Evolutionary conservation across 257 asterid species (phyloP), one percentile per base, ranked within the genome.

Genomic region (Vinca minor): DNA sequence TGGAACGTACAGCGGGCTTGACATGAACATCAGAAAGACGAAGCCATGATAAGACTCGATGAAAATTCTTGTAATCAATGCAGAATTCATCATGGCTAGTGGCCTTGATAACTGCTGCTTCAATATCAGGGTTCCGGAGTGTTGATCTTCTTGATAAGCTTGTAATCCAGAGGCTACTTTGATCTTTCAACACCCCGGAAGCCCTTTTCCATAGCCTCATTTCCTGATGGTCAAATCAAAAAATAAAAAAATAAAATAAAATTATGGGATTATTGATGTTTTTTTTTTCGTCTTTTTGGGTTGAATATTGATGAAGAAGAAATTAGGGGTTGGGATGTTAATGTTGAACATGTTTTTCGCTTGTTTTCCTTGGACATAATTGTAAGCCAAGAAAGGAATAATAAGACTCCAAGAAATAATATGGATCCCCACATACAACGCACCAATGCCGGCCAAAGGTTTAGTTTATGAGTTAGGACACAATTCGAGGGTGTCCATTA

Each of bases 171-270:
- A 87, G 59, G 85, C 96, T 89, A 64, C 70, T 79, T 17, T 73
- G 84, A 71, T 92, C 98, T 69, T 89, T 92, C n/a, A 84, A 45
- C 11, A 63, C 75, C 44, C 81, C 95, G 61, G 82, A 70, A 69
- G 87, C 91, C 80, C 83, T 86, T 46, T 62, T 71, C 97, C 95
- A 89, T 18, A 87, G 89, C 94, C 83, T 83, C 96, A 89, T 81
- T 68, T 72, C 78, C 76, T 65, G 52, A 42, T 10, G n/a, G 64
- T 41, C 45, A 31, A 23, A 46, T 25, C 28, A n/a, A 23, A 31
- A n/a, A n/a, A n/a, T n/a, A n/a, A n/a, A n/a, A n/a, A n/a, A n/a
- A n/a, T n/a, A n/a, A n/a, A n/a, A n/a, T n/a, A n/a, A n/a, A n/a
- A n/a, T n/a, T n/a, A n/a, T n/a, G n/a, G n/a, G n/a, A n/a, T n/a